phyloP scores from a whole-genome alignment of 192 early-diverging fungal genomes.

The Diversispora eburnea region DNA sequence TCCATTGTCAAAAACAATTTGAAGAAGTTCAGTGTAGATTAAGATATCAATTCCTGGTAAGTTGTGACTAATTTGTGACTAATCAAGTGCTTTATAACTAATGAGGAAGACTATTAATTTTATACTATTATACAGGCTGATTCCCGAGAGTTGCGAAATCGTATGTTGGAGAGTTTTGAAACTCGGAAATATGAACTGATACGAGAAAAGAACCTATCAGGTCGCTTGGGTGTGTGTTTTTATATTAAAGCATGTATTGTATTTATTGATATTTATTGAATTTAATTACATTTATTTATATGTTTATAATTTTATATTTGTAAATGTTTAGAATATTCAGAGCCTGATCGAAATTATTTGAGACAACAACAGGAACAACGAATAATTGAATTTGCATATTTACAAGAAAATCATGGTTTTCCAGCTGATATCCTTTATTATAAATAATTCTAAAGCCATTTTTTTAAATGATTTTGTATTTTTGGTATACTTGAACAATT shows the following conservation, averaged over 20 bases:
- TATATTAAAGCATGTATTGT: no score
- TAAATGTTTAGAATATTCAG: not conserved
- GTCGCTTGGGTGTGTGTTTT: constrained; percentile 7
- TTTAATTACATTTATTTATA: not conserved
- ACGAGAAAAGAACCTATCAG: constrained; percentile 4
- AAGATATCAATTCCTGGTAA: constrained; percentile 15
- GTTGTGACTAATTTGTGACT: not conserved
- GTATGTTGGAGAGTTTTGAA: constrained; percentile 5
- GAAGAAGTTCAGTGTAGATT: constrained; percentile 4
- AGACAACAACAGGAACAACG: not conserved
- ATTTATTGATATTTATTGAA: not conserved
- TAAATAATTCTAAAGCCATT: not conserved
- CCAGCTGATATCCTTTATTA: constrained; percentile 29
- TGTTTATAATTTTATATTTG: not conserved
- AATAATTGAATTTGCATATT: not conserved
- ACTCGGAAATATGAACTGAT: not conserved
- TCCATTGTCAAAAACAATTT: constrained; percentile 4
- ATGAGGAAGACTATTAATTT: not conserved
- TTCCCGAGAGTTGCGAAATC: not conserved
- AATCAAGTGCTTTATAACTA: not conserved
- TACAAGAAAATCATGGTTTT: constrained; percentile 19
- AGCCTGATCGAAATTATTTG: constrained; percentile 8
- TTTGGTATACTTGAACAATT: not conserved
- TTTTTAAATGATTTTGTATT: not conserved
- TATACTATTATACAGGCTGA: constrained; percentile 1